A percentile compares a stretch with the other conserved stretches of the same genome.
Conservation (phyloP, 2,329 filamentous ascomycete genomes). For the Aspergillus melleus region DNA sequence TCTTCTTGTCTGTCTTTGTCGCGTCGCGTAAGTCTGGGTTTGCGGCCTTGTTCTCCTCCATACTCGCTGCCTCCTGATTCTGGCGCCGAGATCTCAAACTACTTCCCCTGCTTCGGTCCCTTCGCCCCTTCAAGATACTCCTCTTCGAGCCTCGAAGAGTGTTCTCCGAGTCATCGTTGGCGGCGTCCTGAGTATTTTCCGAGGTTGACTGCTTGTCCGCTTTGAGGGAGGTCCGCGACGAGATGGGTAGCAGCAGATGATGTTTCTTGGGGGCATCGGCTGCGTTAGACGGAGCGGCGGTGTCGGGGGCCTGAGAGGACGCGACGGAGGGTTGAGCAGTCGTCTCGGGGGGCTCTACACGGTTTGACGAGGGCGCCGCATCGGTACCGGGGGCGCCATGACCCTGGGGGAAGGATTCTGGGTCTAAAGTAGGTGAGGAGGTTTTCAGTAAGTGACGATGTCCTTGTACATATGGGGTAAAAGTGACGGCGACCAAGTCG, state of each 20-base stretch:
- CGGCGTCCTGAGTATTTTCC: constrained; percentile 35
- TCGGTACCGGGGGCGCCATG: constrained; percentile 19
- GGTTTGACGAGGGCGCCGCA: constrained; percentile 22
- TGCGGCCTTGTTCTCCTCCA: constrained; percentile 34
- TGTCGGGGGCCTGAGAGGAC: constrained; percentile 17
- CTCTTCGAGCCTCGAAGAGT: constrained; percentile 65
- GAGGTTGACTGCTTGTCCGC: constrained; percentile 35
- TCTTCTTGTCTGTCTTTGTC: constrained; percentile 42
- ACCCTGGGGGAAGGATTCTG: constrained; percentile 26
- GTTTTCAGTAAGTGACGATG: constrained; percentile 10
- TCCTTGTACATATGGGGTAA: not conserved
- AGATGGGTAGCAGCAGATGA: constrained; percentile 36
- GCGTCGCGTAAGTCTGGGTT: constrained; percentile 31
- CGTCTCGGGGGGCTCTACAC: constrained; percentile 15
- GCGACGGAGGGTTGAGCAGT: constrained; percentile 14
- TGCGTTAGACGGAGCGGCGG: constrained; percentile 16
- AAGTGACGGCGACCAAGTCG: not conserved
- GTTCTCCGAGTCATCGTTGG: constrained; percentile 51
- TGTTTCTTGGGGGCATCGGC: constrained; percentile 37
- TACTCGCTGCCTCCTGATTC: constrained; percentile 34
- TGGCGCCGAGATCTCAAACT: constrained; percentile 45
- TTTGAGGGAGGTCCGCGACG: constrained; percentile 42
- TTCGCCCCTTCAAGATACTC: constrained; percentile 63
- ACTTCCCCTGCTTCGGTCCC: constrained; percentile 69
- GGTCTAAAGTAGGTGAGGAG: constrained; percentile 20